Conservation (phyloP, 768 basidiomycete species). For the Pleurotus djamor region DNA sequence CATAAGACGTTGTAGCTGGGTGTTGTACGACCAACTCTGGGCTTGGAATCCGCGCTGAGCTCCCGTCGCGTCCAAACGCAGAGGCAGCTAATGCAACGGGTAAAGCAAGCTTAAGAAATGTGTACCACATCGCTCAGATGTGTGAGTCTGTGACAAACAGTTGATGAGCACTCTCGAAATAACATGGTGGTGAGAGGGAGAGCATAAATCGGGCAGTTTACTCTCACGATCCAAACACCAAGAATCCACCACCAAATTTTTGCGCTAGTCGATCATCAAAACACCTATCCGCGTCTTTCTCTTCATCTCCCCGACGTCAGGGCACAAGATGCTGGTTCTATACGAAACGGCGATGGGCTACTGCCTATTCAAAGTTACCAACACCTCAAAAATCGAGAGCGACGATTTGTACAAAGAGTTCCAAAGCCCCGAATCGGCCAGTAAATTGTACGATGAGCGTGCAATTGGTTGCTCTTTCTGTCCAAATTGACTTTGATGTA, state of each 20-base stretch:
- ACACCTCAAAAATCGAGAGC: slow-evolving; percentile 83
- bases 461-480: not conserved
- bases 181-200: too few species aligned
- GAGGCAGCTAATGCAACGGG: not conserved
- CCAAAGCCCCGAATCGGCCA: slow-evolving; percentile 88
- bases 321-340: slow-evolving; percentile 80
- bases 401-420: slow-evolving; percentile 92
- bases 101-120: not conserved
- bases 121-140: too few species aligned
- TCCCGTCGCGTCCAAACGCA: not conserved
- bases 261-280: slow-evolving; percentile 13
- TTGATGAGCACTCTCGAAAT: too few species aligned
- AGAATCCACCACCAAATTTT: slow-evolving; percentile 18
- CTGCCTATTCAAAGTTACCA: slow-evolving; percentile 95
- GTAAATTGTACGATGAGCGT: slow-evolving; percentile 70
- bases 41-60: too few species aligned
- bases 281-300: slow-evolving; percentile 6
- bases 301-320: not conserved
- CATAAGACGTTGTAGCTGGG: not conserved
- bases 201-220: too few species aligned
- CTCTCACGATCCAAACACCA: too few species aligned
- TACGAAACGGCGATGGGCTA: slow-evolving; percentile 97
- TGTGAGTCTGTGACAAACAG: too few species aligned
- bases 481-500: slow-evolving; percentile 7
- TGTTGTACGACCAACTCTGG: too few species aligned